Evolutionary conservation across 257 asterid genomes (phyloP).

Genomic region (Solanum pimpinellifolium): DNA sequence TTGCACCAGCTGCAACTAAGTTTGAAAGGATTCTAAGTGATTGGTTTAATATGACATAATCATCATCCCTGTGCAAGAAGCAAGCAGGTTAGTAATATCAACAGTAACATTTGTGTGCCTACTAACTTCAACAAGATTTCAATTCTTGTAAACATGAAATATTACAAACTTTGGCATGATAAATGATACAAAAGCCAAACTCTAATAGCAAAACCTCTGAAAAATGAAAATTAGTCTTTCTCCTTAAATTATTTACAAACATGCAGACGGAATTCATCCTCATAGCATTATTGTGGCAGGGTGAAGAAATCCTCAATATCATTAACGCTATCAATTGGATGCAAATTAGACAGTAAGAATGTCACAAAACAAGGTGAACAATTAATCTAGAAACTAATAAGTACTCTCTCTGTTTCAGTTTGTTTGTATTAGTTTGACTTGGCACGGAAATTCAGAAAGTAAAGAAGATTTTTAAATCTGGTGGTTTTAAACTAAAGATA

Average conservation of each 20-base stretch:
- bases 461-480: neutral
- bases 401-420: neutral
- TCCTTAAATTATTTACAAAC: neutral
- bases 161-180: neutral
- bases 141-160: neutral
- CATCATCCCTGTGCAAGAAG: constrained; percentile 51
- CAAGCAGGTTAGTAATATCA: neutral
- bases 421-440: neutral
- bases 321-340: neutral
- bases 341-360: neutral
- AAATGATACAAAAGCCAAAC: neutral
- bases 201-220: neutral
- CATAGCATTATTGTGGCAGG: neutral
- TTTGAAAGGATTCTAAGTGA: constrained; percentile 78
- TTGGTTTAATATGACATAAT: constrained; percentile 49
- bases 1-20: constrained; percentile 69
- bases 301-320: neutral
- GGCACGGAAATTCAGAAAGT: neutral
- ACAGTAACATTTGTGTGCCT: neutral
- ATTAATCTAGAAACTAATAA: neutral
- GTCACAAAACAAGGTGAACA: neutral
- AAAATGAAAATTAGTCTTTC: neutral
- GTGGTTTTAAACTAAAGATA: neutral
- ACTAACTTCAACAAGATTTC: neutral
- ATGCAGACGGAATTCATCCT: neutral